These are phyloP conservation scores for Aegilops tauschii DNA, from an alignment of 176 grass and related monocot genomes.

Conservation along the genomic window DNA sequence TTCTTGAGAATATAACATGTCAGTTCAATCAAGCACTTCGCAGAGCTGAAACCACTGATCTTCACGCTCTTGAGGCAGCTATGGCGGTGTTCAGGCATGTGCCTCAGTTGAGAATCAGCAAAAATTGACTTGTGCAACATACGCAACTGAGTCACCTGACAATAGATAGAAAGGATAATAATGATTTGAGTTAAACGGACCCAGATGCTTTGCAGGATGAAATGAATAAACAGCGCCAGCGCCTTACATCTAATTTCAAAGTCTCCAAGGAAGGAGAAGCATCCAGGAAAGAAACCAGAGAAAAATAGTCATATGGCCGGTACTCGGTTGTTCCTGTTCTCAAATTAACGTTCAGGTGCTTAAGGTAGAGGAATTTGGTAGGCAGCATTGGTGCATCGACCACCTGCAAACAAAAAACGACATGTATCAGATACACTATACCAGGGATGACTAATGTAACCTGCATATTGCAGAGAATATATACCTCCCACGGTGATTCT, in stretches of 20 bases:
- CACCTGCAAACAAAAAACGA: background rate
- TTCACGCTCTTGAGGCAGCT: background rate
- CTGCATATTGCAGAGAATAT: background rate
- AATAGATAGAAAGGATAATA: background rate
- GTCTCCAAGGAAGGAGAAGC: conserved; percentile 16
- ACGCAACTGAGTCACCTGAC: background rate
- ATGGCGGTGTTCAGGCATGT: background rate
- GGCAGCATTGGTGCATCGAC: background rate
- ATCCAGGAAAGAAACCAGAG: conserved; percentile 11
- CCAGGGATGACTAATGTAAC: background rate
- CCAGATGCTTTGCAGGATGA: background rate
- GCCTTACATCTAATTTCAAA: background rate
- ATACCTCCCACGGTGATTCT: background rate
- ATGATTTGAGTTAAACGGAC: background rate
- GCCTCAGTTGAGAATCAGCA: background rate
- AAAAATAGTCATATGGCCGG: background rate
- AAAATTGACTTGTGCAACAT: background rate
- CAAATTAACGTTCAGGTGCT: background rate
- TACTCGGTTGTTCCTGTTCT: background rate
- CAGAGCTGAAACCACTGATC: background rate
- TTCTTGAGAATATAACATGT: background rate
- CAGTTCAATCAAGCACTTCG: conserved; percentile 9
- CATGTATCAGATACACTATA: background rate
- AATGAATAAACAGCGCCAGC: background rate
- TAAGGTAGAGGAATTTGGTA: conserved; percentile 13